A percentile compares a stretch with the other conserved stretches of the same genome.
These are phyloP conservation scores for Colletotrichum falcatum DNA, from an alignment of 2,329 filamentous ascomycete genomes.

Conservation along the genomic window DNA sequence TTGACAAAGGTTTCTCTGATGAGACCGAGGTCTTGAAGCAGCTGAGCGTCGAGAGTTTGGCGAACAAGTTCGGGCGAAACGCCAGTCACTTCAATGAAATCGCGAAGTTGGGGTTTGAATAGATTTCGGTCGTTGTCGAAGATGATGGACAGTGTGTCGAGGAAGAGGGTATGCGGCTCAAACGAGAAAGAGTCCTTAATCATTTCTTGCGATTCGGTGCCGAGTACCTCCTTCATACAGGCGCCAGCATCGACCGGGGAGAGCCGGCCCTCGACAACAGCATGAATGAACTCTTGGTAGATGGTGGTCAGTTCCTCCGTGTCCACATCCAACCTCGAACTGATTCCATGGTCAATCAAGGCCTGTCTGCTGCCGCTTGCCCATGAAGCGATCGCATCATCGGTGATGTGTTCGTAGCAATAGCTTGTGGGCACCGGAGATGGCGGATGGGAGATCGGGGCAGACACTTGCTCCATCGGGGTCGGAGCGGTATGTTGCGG, in stretches of 20 bases:
- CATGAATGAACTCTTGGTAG: conserved; percentile 87
- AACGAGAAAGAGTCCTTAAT: conserved; percentile 64
- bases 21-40: conserved; percentile 81
- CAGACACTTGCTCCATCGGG: conserved; percentile 44
- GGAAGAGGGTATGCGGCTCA: conserved; percentile 77
- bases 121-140: conserved; percentile 74
- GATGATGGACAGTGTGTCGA: conserved; percentile 85
- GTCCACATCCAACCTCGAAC: conserved; percentile 76
- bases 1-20: conserved; percentile 87
- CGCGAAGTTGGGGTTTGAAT: conserved; percentile 65
- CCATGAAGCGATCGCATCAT: conserved; percentile 77
- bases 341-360: conserved; percentile 73
- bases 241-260: conserved; percentile 76
- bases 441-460: conserved; percentile 43
- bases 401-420: conserved; percentile 81
- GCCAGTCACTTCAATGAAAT: conserved; percentile 78
- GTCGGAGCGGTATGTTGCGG: conserved; percentile 45
- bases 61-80: conserved; percentile 81
- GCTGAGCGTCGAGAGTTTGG: conserved; percentile 81
- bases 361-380: conserved; percentile 70
- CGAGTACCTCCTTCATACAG: conserved; percentile 80
- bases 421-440: conserved; percentile 63
- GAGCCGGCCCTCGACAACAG: conserved; percentile 77
- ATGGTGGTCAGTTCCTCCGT: conserved; percentile 75
- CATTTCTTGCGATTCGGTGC: conserved; percentile 63